Evolutionary conservation across 495 filamentous ascomycete genomes (phyloP).

Genomic region (Paragyromitra xinjiangensis): DNA sequence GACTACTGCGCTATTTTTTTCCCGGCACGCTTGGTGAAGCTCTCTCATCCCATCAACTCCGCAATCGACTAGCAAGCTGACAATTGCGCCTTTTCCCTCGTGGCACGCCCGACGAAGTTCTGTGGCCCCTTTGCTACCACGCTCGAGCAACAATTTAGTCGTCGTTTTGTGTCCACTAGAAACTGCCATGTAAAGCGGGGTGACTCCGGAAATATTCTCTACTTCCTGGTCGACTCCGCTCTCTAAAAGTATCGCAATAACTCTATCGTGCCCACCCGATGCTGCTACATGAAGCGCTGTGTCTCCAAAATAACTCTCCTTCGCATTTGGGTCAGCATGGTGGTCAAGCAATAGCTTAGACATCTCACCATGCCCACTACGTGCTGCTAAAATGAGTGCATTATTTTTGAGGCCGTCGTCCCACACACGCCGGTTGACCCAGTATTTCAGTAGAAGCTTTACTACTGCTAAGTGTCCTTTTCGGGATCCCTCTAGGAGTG

Average conservation of each 20-base stretch:
- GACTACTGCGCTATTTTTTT: not conserved
- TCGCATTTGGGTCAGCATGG: not conserved
- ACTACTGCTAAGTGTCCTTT: too few species aligned
- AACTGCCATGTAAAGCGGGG: not conserved
- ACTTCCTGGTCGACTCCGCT: not conserved
- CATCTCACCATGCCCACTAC: not conserved
- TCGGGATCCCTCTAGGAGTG: too few species aligned
- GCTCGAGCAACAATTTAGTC: conserved; percentile 16
- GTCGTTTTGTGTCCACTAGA: not conserved
- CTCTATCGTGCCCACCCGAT: not conserved
- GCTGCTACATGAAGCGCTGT: not conserved
- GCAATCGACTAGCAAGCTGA: not conserved
- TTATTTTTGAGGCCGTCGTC: not conserved
- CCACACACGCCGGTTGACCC: not conserved
- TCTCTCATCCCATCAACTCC: not conserved
- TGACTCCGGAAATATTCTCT: not conserved
- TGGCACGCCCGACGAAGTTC: not conserved
- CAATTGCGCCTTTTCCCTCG: too few species aligned
- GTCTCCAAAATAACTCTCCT: not conserved
- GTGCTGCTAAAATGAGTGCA: not conserved
- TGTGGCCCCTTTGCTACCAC: not conserved
- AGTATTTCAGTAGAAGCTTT: not conserved
- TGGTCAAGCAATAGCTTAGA: not conserved
- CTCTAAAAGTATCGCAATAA: conserved; percentile 18
- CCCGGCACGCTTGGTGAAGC: not conserved